Evolutionary conservation across 805 yeast species (phyloP).

Genomic region (Yamadazyma scolyti): DNA sequence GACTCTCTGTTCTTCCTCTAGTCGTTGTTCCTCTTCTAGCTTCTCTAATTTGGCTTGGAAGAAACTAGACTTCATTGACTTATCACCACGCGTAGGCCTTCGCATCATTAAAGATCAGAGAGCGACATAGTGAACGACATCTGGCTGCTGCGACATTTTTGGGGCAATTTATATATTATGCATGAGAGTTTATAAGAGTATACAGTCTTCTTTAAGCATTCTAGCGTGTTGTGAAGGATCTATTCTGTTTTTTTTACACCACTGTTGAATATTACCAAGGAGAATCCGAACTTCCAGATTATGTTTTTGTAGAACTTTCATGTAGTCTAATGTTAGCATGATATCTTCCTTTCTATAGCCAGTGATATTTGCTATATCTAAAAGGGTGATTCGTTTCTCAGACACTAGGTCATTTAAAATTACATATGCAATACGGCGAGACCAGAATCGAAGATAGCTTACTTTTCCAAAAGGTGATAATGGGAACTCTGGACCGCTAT

Average conservation of each 20-base stretch:
- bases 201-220: conserved; percentile 27
- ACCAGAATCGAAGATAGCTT: conserved; percentile 77
- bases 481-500: conserved; percentile 92
- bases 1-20: too few species aligned
- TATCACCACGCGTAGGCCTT: background rate
- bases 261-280: conserved; percentile 19
- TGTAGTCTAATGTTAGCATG: conserved; percentile 52
- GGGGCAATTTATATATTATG: too few species aligned
- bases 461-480: conserved; percentile 75
- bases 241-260: conserved; percentile 26
- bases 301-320: conserved; percentile 30
- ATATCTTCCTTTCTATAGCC: conserved; percentile 66
- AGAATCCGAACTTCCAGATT: conserved; percentile 12
- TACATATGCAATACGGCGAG: conserved; percentile 33
- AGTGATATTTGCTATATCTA: conserved; percentile 50
- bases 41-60: too few species aligned
- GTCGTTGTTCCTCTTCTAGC: too few species aligned
- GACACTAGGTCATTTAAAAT: conserved; percentile 4
- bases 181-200: conserved; percentile 17
- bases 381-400: conserved; percentile 35
- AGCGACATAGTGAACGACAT: too few species aligned
- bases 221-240: conserved; percentile 20
- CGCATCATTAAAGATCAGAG: background rate
- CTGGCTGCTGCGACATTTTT: too few species aligned
- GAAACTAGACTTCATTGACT: conserved; percentile 1